A percentile compares a stretch with the other conserved stretches of the same genome.
These are phyloP conservation scores for Chaetomium olivaceum DNA, from an alignment of 2,329 filamentous ascomycete genomes.

Conservation along the genomic window DNA sequence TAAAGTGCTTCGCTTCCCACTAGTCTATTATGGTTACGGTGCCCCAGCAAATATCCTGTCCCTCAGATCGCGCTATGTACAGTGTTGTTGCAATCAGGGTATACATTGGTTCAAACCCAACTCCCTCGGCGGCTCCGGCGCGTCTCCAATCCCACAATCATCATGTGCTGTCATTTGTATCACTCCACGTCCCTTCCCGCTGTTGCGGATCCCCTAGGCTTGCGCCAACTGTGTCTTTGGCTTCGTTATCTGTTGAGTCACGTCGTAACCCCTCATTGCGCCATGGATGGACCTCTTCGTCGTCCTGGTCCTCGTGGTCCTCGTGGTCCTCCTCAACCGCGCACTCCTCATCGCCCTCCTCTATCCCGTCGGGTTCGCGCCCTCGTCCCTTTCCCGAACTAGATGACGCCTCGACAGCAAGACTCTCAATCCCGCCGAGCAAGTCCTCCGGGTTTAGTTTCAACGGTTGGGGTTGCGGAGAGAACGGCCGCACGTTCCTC, in stretches of 20 bases:
- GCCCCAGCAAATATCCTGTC: neutral
- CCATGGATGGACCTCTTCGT: slow-evolving; percentile 33
- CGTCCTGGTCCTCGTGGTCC: slow-evolving; percentile 24
- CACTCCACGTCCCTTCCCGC: slow-evolving; percentile 30
- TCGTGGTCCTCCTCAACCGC: slow-evolving; percentile 21
- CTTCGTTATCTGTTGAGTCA: slow-evolving; percentile 23
- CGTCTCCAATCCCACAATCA: too few relatives aligned
- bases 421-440: slow-evolving; percentile 30
- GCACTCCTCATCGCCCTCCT: slow-evolving; percentile 21
- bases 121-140: neutral
- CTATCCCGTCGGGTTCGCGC: neutral
- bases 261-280: slow-evolving; percentile 31
- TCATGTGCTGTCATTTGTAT: slow-evolving; percentile 11
- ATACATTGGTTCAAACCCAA: neutral
- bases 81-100: neutral
- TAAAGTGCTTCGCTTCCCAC: neutral
- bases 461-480: slow-evolving; percentile 51
- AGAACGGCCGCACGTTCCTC: slow-evolving; percentile 58
- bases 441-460: slow-evolving; percentile 39
- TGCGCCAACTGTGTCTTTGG: slow-evolving; percentile 23
- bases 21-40: neutral
- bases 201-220: slow-evolving; percentile 26
- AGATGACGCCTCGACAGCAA: slow-evolving; percentile 9
- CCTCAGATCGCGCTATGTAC: neutral
- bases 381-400: neutral